Percentiles rank a stretch among this genome's conserved stretches.
These are phyloP conservation scores for Quercus glauca DNA, from an alignment of 306 rosid genomes.

Conservation along the genomic window DNA sequence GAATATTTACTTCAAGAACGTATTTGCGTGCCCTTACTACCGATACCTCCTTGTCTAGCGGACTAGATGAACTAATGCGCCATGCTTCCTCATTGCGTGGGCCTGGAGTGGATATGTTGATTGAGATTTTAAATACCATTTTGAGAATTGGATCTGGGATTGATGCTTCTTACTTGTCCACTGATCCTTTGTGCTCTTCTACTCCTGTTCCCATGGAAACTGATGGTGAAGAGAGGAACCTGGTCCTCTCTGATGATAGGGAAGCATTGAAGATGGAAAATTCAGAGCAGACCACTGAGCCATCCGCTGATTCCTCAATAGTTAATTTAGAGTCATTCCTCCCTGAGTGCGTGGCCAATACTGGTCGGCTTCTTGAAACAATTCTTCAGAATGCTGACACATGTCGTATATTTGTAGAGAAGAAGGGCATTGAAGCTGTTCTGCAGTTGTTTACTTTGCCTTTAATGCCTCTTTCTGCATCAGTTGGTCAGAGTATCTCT, in stretches of 20 bases:
- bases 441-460: conserved; percentile 82
- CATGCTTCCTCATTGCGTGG: conserved; percentile 89
- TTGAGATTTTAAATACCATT: conserved; percentile 73
- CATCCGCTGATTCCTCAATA: conserved; percentile 51
- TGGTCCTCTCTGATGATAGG: conserved; percentile 45
- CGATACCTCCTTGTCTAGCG: conserved; percentile 86
- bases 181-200: conserved; percentile 60
- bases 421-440: conserved; percentile 91
- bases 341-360: conserved; percentile 83
- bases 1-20: conserved; percentile 80
- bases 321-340: conserved; percentile 68
- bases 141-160: conserved; percentile 72
- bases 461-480: conserved; percentile 71
- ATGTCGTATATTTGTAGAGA: conserved; percentile 92
- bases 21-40: conserved; percentile 80
- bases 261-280: conserved; percentile 56
- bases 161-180: conserved; percentile 42
- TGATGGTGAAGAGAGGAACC: conserved; percentile 68
- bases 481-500: conserved; percentile 85
- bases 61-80: conserved; percentile 96
- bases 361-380: conserved; percentile 90
- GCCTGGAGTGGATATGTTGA: conserved; percentile 91
- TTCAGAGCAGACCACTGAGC: conserved; percentile 56
- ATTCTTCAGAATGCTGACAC: conserved; percentile 97
- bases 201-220: conserved; percentile 91